These are phyloP conservation scores for Penicillium mononematosum DNA, from an alignment of 495 filamentous ascomycete species.

Conservation along the genomic window DNA sequence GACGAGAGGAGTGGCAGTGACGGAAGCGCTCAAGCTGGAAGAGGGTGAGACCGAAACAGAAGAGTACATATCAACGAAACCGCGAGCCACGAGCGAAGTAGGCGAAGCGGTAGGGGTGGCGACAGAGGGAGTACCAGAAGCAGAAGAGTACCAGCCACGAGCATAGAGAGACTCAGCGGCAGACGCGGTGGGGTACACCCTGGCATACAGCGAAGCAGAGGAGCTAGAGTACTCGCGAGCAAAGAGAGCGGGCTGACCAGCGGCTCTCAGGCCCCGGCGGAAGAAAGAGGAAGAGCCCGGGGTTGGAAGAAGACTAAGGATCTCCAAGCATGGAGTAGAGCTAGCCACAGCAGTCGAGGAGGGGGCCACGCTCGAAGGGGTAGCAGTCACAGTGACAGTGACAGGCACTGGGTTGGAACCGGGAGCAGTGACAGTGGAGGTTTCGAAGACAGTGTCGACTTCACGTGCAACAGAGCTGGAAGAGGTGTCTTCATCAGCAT, in stretches of 20 bases:
- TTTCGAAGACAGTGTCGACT: slow-evolving; percentile 36
- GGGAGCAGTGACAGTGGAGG: slow-evolving; percentile 23
- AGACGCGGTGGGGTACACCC: not conserved
- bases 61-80: slow-evolving; percentile 6
- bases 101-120: not conserved
- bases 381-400: slow-evolving; percentile 36
- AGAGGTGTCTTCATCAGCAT: slow-evolving; percentile 41
- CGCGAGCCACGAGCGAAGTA: slow-evolving; percentile 19
- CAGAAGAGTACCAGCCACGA: slow-evolving; percentile 12
- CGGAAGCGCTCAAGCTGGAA: not conserved
- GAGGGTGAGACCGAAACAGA: slow-evolving; percentile 2
- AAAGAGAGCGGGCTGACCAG: slow-evolving; percentile 21
- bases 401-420: slow-evolving; percentile 29
- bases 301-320: slow-evolving; percentile 7
- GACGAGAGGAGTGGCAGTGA: slow-evolving; percentile 8
- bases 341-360: slow-evolving; percentile 20
- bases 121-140: slow-evolving; percentile 4
- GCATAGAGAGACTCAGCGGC: slow-evolving; percentile 12
- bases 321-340: slow-evolving; percentile 17
- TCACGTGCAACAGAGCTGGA: slow-evolving; percentile 25
- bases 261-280: slow-evolving; percentile 24
- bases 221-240: slow-evolving; percentile 19
- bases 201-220: not conserved
- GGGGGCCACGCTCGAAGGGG: slow-evolving; percentile 17
- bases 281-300: slow-evolving; percentile 19